Percentiles rank a stretch among this genome's conserved stretches.
Conservation (phyloP, 495 filamentous ascomycete species). For the Aspergillus nanangensis region DNA sequence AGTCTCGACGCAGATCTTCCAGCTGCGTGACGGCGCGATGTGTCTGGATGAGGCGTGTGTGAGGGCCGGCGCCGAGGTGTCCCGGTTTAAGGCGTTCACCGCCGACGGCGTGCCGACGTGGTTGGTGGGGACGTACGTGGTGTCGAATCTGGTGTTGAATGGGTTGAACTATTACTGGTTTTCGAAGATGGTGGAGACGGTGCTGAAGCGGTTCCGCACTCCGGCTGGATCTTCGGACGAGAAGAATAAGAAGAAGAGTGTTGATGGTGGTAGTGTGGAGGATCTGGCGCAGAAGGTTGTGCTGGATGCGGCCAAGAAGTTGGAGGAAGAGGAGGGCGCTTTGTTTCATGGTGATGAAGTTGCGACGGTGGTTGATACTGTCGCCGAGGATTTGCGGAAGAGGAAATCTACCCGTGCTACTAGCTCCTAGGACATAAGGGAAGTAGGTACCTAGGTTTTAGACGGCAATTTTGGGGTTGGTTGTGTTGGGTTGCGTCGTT, state of each 20-base stretch:
- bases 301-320: conserved; percentile 32
- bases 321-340: conserved; percentile 32
- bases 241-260: conserved; percentile 10
- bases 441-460: too few species aligned
- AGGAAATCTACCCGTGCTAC: conserved; percentile 20
- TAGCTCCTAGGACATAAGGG: conserved; percentile 17
- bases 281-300: conserved; percentile 29
- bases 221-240: conserved; percentile 16
- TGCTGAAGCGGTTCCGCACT: conserved; percentile 78
- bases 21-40: conserved; percentile 23
- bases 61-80: conserved; percentile 40
- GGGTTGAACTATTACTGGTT: conserved; percentile 95
- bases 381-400: conserved; percentile 24
- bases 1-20: conserved; percentile 36
- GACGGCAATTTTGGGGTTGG: too few species aligned
- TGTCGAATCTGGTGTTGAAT: conserved; percentile 76
- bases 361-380: conserved; percentile 20
- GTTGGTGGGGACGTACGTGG: conserved; percentile 73
- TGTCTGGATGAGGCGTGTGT: conserved; percentile 33
- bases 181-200: conserved; percentile 90
- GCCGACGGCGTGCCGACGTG: conserved; percentile 62
- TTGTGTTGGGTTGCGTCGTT: too few species aligned
- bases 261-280: conserved; percentile 11
- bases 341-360: conserved; percentile 23
- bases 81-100: conserved; percentile 47